Base-by-base conservation (phyloP, 805 yeast species). In the Scheffersomyces lignosus region DNA sequence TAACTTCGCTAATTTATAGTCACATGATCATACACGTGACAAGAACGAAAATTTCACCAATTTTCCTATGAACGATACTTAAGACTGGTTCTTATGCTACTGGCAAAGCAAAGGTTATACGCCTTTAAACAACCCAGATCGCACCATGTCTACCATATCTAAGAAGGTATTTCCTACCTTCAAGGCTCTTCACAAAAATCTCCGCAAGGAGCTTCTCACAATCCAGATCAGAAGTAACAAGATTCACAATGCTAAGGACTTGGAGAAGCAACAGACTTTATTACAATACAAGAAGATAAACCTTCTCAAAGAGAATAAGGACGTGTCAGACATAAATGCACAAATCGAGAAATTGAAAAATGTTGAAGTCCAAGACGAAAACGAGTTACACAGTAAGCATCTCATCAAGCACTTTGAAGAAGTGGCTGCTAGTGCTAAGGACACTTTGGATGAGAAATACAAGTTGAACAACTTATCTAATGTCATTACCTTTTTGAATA, bases 401-500 rank as follows among this genome's bases (percentile, higher is more conserved):
- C 41, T 57, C 29, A 29, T 63, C 16, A 43, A 54, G 5, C 59
- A 54, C 26, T 43, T 68, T 16, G 48, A 56, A 24, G 27, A 14
- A 5, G 36, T 31, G 10, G 48, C 47, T 15, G 54, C 52, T 4
- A 23, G 26, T 17, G 7, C 24, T 2, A 43, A 33, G 5, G 33
- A 27, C 23, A 34, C 36, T 3, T 32, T 35, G 14, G 20, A 32
- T 10, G 29, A 28, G 12, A 27, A 56, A 54, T 27, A 44, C 39
- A 39, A 43, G 26, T 43, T 37, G 48, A 47, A 60, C 23, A 80
- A 81, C 50, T 60, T 83, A 31, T 48, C 56, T n/a, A 89, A 86
- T 52, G 72, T 85, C 10, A 65, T 77, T 4, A 64, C 71, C 7
- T 91, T 78, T 54, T 64, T 91, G 36, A 69, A 71, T 34, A 78